Conservation (phyloP, 352 stramenopile genomes). For the Phytophthora cactorum region DNA sequence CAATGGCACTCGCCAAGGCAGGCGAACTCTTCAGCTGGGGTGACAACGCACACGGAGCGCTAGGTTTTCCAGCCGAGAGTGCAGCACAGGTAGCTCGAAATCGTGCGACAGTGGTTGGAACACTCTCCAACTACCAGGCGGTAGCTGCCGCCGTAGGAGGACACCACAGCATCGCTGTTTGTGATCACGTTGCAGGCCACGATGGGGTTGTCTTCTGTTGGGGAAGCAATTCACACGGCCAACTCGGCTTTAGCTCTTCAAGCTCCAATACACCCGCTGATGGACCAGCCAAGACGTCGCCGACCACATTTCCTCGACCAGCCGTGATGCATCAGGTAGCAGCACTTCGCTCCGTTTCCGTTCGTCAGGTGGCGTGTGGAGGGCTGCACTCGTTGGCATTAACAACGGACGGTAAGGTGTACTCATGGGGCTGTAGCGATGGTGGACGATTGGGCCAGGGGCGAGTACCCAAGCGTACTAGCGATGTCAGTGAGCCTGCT, state of each 20-base stretch:
- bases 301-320: conserved; percentile 53
- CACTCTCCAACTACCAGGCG: conserved; percentile 66
- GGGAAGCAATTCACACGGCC: conserved; percentile 77
- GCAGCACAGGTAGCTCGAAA: conserved; percentile 59
- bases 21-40: conserved; percentile 96
- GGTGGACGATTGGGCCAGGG: conserved; percentile 66
- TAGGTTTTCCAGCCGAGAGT: conserved; percentile 57
- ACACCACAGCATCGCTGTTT: conserved; percentile 72
- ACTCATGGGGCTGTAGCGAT: conserved; percentile 95
- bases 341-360: conserved; percentile 45
- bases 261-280: conserved; percentile 5
- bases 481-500: conserved; percentile 38
- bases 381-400: conserved; percentile 92
- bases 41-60: conserved; percentile 91
- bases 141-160: conserved; percentile 63
- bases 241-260: conserved; percentile 51
- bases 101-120: conserved; percentile 53
- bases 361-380: conserved; percentile 90
- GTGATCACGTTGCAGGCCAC: conserved; percentile 67
- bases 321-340: conserved; percentile 68
- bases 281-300: conserved; percentile 8
- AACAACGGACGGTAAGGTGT: conserved; percentile 87
- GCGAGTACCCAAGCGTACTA: conserved; percentile 13
- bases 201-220: conserved; percentile 75
- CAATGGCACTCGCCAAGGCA: conserved; percentile 76